Evolutionary conservation across 192 early-diverging fungal species (phyloP).

Genomic region (Glomus cerebriforme): DNA sequence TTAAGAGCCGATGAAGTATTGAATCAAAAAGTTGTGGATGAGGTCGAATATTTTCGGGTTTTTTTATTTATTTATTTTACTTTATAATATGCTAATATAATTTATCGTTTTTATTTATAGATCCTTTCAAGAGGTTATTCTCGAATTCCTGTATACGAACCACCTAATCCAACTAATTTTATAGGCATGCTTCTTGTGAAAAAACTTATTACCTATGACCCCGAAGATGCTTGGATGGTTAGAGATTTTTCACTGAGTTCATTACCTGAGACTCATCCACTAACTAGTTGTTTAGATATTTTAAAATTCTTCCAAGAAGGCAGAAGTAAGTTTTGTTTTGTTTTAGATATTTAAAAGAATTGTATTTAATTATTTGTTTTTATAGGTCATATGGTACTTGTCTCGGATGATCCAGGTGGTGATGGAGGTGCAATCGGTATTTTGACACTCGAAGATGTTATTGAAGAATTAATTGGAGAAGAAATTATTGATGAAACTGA

Average conservation of each 20-base stretch:
- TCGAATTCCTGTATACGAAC: conserved; percentile 72
- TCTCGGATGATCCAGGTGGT: conserved; percentile 52
- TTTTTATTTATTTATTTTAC: no score
- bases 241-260: conserved; percentile 57
- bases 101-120: conserved; percentile 37
- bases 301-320: conserved; percentile 85
- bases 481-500: conserved; percentile 85
- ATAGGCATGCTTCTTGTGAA: conserved; percentile 82
- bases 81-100: neutral
- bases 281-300: conserved; percentile 70
- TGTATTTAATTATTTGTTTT: neutral
- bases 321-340: conserved; percentile 47
- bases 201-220: conserved; percentile 72
- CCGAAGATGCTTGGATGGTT: conserved; percentile 66
- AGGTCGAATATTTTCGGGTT: neutral
- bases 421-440: conserved; percentile 64
- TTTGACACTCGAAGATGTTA: conserved; percentile 81
- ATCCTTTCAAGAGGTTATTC: conserved; percentile 74
- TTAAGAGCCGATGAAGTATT: conserved; percentile 63
- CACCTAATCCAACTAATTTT: conserved; percentile 59
- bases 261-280: conserved; percentile 54
- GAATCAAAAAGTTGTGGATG: conserved; percentile 56
- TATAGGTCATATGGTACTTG: conserved; percentile 71
- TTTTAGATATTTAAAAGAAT: neutral
- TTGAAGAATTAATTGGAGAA: conserved; percentile 82